Evolutionary conservation across 1,284 basidiomycete genomes (phyloP), one percentile per base, ranked within the genome.

Genomic region (Tilletia walkeri): DNA sequence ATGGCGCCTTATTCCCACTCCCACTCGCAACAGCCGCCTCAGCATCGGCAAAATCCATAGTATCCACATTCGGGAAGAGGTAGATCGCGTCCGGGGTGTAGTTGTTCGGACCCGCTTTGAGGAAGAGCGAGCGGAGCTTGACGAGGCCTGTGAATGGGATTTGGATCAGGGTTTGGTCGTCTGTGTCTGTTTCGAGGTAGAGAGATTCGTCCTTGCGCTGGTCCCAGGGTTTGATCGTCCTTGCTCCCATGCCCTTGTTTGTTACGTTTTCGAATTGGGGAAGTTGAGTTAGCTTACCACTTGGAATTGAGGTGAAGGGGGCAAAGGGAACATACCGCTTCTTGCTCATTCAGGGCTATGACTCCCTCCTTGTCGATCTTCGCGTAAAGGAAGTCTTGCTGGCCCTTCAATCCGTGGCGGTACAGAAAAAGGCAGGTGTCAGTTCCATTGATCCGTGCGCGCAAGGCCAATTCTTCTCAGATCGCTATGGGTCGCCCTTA

Each of bases 161-260:
- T 47, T 73, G 73, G 48, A 83, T 70, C 67, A 81, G 70, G 41
- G 80, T 75, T 48, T 79, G 76, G 56, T 81, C 79, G 70, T 81
- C 79, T 1, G 76, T 73, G 49, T 78, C 75, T 16, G 75, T 73
- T 48, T 76, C 70, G 10, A 76, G 66, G 56, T 70, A 66, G 14
- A 67, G 68, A 3, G 67, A 36, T 5, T 75, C 70, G 48, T 76
- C 71, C 41, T 63, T 9, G 3, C 80, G 76, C 24, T 68, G 63
- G 47, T 77, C 72, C 71, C 73, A 83, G 1, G 81, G 67, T 69
- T 79, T 81, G 70, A 83, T 67, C 48, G 78, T 74, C 14, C 18
- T 36, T 0, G 70, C 70, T 0, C 75, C 77, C 18, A 71, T 71
- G 10, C 73, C 70, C 63, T 70, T 45, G 6, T 45, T 45, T 45